Conservation (phyloP, 1,139 yeast genomes). For the Yamadazyma triangularis region DNA sequence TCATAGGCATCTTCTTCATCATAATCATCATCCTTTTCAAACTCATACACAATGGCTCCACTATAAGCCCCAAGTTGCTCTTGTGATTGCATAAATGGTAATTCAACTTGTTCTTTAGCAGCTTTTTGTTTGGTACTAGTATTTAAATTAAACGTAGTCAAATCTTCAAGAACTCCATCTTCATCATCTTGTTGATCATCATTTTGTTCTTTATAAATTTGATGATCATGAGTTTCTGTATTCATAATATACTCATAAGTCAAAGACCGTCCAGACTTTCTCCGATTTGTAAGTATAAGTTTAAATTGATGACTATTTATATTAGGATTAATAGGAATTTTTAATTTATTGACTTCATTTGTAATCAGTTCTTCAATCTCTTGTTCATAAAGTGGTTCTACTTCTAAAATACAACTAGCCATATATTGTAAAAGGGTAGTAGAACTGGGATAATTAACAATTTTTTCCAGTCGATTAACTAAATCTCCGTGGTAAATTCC, state of each 20-base stretch:
- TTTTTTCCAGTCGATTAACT: not conserved
- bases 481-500: conserved; percentile 57
- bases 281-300: conserved; percentile 56
- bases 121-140: conserved; percentile 70
- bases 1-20: conserved; percentile 98
- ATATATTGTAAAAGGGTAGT: conserved; percentile 52
- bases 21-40: conserved; percentile 80
- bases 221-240: conserved; percentile 46
- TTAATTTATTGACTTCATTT: conserved; percentile 33
- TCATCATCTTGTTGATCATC: conserved; percentile 30
- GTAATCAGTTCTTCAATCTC: conserved; percentile 45
- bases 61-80: conserved; percentile 68
- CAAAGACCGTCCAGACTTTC: conserved; percentile 81
- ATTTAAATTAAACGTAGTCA: conserved; percentile 83
- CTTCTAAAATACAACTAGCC: conserved; percentile 67
- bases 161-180: conserved; percentile 54
- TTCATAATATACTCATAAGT: conserved; percentile 54
- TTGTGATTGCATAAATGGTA: conserved; percentile 90
- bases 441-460: conserved; percentile 47
- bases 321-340: conserved; percentile 41
- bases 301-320: conserved; percentile 47
- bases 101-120: conserved; percentile 79
- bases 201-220: conserved; percentile 26
- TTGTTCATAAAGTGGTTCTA: conserved; percentile 37
- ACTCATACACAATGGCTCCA: conserved; percentile 88